Conservation (phyloP, 2,329 filamentous ascomycete genomes). For the Cercospora canescens region DNA sequence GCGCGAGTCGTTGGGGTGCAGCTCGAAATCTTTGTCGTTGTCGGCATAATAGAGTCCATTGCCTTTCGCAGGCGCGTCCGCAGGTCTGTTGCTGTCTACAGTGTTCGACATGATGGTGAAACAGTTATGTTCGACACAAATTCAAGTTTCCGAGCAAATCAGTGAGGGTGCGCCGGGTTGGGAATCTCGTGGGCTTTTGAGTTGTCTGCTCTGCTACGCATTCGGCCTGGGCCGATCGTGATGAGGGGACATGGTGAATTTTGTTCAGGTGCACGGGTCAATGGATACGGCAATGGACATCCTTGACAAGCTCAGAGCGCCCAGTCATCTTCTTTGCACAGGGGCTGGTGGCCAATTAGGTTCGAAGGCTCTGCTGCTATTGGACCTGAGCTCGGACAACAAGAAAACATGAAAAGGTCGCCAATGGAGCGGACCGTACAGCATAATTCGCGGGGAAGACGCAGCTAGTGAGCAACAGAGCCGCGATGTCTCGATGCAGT, state of each 20-base stretch:
- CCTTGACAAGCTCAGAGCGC: neutral
- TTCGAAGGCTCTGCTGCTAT: neutral
- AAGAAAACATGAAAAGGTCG: neutral
- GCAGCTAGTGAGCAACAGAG: neutral
- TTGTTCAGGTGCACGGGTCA: neutral
- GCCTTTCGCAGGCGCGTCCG: neutral
- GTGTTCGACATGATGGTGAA: neutral
- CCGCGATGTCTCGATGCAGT: neutral
- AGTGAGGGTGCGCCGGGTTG: neutral
- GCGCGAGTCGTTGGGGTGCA: slow-evolving; percentile 12
- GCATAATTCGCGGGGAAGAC: neutral
- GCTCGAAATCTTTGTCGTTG: neutral
- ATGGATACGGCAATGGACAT: neutral
- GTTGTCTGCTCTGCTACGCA: neutral
- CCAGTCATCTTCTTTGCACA: neutral
- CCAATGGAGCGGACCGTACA: neutral
- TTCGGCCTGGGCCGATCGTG: neutral
- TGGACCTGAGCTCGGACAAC: neutral
- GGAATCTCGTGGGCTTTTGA: neutral
- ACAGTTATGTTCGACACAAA: neutral
- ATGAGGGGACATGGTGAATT: neutral
- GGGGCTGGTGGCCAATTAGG: neutral
- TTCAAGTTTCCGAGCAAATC: neutral
- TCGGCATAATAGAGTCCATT: neutral
- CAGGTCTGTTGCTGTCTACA: neutral